Conservation (phyloP, 2,329 filamentous ascomycete species). For the Diplodia sapinea region DNA sequence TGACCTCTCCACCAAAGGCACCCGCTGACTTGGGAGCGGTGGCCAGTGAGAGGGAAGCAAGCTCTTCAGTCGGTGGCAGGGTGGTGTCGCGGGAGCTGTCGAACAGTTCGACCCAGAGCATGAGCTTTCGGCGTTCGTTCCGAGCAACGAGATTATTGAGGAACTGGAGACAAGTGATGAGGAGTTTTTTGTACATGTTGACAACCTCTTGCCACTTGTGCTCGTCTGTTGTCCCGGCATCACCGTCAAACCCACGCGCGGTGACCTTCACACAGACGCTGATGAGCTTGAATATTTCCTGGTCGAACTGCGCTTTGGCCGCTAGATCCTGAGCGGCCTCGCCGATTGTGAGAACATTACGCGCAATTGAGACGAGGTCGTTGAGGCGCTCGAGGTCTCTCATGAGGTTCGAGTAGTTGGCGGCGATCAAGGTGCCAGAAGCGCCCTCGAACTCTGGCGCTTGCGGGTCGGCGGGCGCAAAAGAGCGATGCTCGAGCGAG, state of each 20-base stretch:
- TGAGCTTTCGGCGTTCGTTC: conserved; percentile 69
- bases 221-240: conserved; percentile 65
- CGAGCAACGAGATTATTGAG: conserved; percentile 70
- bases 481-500: conserved; percentile 66
- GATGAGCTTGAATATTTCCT: conserved; percentile 65
- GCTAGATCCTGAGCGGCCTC: conserved; percentile 68
- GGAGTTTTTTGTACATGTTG: conserved; percentile 68
- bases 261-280: conserved; percentile 70
- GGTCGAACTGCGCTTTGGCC: conserved; percentile 64
- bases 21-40: conserved; percentile 31
- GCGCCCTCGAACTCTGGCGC: conserved; percentile 63
- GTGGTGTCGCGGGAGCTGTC: conserved; percentile 58
- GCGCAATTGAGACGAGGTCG: conserved; percentile 65
- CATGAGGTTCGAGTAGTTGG: conserved; percentile 63
- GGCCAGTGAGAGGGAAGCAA: conserved; percentile 8
- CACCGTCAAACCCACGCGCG: conserved; percentile 68
- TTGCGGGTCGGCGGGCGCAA: conserved; percentile 64
- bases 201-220: conserved; percentile 70
- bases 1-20: conserved; percentile 11
- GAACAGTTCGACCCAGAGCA: conserved; percentile 69
- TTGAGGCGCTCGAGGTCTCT: conserved; percentile 69
- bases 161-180: conserved; percentile 70
- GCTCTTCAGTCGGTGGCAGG: conserved; percentile 38
- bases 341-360: conserved; percentile 67
- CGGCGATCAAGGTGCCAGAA: conserved; percentile 66